Evolutionary conservation across 2,329 filamentous ascomycete genomes (phyloP).

Genomic region (Rachicladosporium sp.): DNA sequence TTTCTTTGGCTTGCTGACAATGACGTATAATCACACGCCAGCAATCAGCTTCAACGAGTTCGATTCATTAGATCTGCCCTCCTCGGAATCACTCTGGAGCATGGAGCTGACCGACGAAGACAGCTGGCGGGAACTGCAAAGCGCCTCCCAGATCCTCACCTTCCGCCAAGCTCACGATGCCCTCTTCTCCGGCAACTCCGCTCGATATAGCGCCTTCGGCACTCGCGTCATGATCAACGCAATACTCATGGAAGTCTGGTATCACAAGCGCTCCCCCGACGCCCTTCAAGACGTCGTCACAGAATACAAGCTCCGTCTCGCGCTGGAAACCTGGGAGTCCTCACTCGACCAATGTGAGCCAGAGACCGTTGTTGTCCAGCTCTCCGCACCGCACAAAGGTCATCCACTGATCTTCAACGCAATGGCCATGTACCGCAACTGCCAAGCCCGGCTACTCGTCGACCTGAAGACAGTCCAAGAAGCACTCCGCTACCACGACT

Average conservation of each 20-base stretch:
- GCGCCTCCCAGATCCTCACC: constrained; percentile 60
- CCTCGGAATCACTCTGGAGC: constrained; percentile 91
- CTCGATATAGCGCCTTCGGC: constrained; percentile 90
- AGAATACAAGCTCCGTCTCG: constrained; percentile 92
- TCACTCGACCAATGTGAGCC: constrained; percentile 88
- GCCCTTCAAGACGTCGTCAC: constrained; percentile 93
- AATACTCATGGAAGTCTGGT: constrained; percentile 96
- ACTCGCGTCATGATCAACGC: constrained; percentile 98
- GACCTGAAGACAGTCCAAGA: constrained; percentile 94
- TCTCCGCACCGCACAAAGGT: constrained; percentile 89
- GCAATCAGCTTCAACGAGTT: constrained; percentile 98
- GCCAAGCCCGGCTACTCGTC: constrained; percentile 80
- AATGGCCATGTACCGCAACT: constrained; percentile 92
- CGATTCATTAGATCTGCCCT: constrained; percentile 81
- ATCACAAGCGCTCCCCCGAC: constrained; percentile 96
- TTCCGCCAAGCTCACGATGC: constrained; percentile 92
- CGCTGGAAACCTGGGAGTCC: constrained; percentile 97
- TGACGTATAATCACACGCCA: constrained; percentile 96
- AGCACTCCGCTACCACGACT: constrained; percentile 90
- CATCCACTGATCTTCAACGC: constrained; percentile 97
- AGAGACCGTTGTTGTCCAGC: constrained; percentile 73
- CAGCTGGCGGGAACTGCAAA: constrained; percentile 70
- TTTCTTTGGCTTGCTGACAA: constrained; percentile 87
- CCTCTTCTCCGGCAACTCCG: constrained; percentile 81
- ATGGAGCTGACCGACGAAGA: constrained; percentile 65